Evolutionary conservation across 306 rosid species (phyloP).

Genomic region (Aeschynomene evenia): DNA sequence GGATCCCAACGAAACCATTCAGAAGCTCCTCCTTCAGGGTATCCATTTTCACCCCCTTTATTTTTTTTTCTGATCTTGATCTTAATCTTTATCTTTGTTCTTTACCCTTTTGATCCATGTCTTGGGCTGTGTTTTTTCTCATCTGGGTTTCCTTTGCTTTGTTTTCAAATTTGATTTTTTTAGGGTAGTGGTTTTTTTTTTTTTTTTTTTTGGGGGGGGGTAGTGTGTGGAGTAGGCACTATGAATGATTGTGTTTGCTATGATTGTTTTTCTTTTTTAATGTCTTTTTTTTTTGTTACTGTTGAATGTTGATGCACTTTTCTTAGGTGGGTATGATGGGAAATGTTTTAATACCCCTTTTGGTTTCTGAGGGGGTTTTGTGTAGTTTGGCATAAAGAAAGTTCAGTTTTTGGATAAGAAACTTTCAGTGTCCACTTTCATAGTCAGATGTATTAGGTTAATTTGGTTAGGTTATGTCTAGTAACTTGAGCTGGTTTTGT

Average conservation of each 20-base stretch:
- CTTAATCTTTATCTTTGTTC: conserved; percentile 34
- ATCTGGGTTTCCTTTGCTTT: conserved; percentile 36
- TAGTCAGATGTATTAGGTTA: conserved; percentile 14
- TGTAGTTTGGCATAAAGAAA: conserved; percentile 24
- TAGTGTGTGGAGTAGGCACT: conserved; percentile 29
- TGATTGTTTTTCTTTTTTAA: conserved; percentile 18
- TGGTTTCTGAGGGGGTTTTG: conserved; percentile 29
- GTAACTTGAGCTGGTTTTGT: conserved; percentile 24
- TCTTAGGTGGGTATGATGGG: conserved; percentile 34
- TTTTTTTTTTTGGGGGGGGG: neutral
- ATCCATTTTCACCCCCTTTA: neutral
- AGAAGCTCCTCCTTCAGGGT: conserved; percentile 96
- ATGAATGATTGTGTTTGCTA: conserved; percentile 40
- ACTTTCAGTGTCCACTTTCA: conserved; percentile 4
- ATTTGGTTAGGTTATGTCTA: conserved; percentile 10
- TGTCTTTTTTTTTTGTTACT: neutral
- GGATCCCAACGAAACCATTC: conserved; percentile 97
- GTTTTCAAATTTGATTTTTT: conserved; percentile 28
- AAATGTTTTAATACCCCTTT: conserved; percentile 32
- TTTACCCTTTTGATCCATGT: conserved; percentile 45
- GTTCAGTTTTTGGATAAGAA: conserved; percentile 26
- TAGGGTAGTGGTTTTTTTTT: neutral
- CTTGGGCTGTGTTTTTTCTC: conserved; percentile 26
- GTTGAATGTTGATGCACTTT: conserved; percentile 41
- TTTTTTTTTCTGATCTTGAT: neutral